Conservation (phyloP, 352 stramenopile species). For the Globisporangium emineosum region DNA sequence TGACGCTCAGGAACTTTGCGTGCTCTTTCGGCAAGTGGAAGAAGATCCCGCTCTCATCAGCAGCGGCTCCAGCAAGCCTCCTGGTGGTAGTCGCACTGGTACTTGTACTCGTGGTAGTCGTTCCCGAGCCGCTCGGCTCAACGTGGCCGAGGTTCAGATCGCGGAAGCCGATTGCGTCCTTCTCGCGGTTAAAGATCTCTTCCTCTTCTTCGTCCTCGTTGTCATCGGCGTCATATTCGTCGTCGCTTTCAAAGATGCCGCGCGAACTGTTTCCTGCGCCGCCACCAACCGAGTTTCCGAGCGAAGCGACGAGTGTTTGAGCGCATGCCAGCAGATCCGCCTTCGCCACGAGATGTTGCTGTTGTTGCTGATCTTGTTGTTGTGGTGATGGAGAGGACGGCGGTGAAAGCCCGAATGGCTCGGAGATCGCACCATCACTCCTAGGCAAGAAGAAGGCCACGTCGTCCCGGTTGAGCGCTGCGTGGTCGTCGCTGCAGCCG, state of each 20-base stretch:
- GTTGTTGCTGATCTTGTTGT: conserved; percentile 5
- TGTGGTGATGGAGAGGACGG: not conserved
- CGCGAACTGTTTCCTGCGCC: conserved; percentile 10
- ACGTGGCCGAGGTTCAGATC: conserved; percentile 21
- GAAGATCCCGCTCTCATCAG: conserved; percentile 35
- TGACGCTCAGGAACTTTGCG: conserved; percentile 19
- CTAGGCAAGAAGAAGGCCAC: conserved; percentile 26
- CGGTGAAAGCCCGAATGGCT: not conserved
- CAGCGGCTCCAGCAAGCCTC: not conserved
- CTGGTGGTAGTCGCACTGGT: not conserved
- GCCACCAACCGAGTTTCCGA: conserved; percentile 12
- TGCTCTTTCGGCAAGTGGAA: conserved; percentile 36
- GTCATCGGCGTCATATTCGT: conserved; percentile 20
- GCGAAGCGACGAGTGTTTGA: conserved; percentile 21
- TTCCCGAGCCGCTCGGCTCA: not conserved
- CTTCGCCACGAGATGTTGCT: conserved; percentile 7
- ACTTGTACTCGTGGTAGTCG: not conserved
- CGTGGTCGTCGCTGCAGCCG: conserved; percentile 7
- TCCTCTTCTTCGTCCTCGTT: conserved; percentile 54
- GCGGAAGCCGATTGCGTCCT: conserved; percentile 36
- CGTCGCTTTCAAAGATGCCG: conserved; percentile 17
- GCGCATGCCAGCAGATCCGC: conserved; percentile 28
- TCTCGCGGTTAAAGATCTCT: conserved; percentile 70
- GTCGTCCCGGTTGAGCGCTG: conserved; percentile 13
- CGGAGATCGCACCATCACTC: not conserved